Conservation (phyloP, 2,329 filamentous ascomycete genomes). For the Chaetothyriales sp. region DNA sequence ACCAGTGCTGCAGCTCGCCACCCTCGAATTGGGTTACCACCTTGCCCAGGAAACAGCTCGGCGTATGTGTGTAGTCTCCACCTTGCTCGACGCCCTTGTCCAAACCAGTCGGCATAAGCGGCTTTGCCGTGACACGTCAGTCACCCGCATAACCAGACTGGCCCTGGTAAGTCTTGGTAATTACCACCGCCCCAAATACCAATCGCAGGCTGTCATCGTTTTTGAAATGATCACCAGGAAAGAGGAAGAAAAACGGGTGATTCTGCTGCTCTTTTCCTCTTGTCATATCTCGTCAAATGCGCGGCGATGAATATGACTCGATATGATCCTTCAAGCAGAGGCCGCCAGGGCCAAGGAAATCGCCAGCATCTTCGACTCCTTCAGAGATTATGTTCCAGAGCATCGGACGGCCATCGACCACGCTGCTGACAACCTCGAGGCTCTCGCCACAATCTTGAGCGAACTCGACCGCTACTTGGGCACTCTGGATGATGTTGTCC, state of each 20-base stretch:
- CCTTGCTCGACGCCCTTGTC: background rate
- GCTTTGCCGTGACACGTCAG: background rate
- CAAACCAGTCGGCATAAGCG: background rate
- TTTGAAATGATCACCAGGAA: conserved; percentile 1
- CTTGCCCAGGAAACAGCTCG: too few species aligned
- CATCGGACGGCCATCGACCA: conserved; percentile 38
- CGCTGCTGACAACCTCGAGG: conserved; percentile 39
- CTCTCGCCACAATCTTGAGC: conserved; percentile 37
- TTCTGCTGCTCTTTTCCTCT: conserved; percentile 1
- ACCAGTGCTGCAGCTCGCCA: background rate
- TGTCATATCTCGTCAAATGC: conserved; percentile 1
- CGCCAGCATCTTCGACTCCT: conserved; percentile 35
- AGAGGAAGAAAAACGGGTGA: conserved; percentile 6
- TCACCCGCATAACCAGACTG: background rate
- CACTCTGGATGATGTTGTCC: conserved; percentile 22
- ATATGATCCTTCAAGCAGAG: conserved; percentile 28
- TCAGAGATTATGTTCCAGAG: conserved; percentile 36
- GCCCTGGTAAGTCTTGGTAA: background rate
- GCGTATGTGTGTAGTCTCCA: too few species aligned
- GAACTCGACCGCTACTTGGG: conserved; percentile 32
- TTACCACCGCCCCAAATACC: background rate
- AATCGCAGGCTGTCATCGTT: conserved; percentile 2
- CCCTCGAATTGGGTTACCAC: background rate
- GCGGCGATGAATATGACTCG: conserved; percentile 12
- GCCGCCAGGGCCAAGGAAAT: conserved; percentile 39